Base-by-base conservation (phyloP, 1,284 basidiomycete genomes). In the Rhodotorula sp. region DNA sequence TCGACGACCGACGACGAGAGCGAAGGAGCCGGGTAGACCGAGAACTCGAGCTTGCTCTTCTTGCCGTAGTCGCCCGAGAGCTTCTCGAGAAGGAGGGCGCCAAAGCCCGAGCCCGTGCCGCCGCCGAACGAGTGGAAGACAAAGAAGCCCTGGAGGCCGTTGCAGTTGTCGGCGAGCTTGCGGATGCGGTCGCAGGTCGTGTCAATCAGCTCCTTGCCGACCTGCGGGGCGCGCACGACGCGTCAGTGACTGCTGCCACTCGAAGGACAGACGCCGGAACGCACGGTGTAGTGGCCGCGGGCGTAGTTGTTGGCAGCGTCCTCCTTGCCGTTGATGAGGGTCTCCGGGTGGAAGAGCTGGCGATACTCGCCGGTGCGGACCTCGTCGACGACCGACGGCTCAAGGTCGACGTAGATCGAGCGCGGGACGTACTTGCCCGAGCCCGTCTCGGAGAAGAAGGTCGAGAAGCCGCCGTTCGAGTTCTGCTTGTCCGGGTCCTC, bases 291-390 rank as follows among this genome's bases (percentile, higher is more conserved):
- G 79, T 83, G 82, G 66, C 94, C 95, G 84, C 94, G 94, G 75
- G 94, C 94, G 85, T 97, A 99, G 84, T 99, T 99, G 88, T 97
- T 99, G 77, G 96, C 96, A 68, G 95, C 96, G 81, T 99, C 97
- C 86, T 99, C 97, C 87, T 99, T 99, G 79, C 97, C 97, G 71
- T 91, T 94, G 83, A 99, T 92, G 87, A 99, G 90, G 74, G 94
- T 97, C 87, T 99, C 97, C 21, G 97, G 97, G 85, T 99, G 97
- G 87, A 99, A 99, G 64, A 99, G 89, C 75, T 89, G 89, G 81
- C 92, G 88, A 86, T 97, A 99, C 70, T 90, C 89, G 77, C 97
- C 97, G 67, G 89, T 92, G 84, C 93, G 92, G 81, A 99, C 94
- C 81, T 96, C 94, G 81, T 98, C 96, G 81, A 98, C 90, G 76